Conservation (phyloP, 768 basidiomycete genomes). For the Artomyces pyxidatus region DNA sequence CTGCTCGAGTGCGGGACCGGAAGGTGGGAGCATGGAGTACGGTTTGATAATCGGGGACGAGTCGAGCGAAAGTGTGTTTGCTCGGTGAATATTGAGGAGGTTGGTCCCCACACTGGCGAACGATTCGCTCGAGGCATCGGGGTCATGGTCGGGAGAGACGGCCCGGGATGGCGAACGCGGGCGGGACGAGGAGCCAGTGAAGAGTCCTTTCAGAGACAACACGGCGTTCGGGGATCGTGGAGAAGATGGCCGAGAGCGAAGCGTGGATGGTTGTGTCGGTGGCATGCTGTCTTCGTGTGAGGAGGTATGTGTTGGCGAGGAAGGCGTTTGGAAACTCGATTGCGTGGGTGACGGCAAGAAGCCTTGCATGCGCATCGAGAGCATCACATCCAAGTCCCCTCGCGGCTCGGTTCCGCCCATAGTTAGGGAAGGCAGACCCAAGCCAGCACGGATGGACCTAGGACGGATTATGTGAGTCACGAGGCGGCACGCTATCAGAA, state of each 20-base stretch:
- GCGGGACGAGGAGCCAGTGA: conserved; percentile 36
- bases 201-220: conserved; percentile 53
- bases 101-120: conserved; percentile 49
- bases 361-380: conserved; percentile 70
- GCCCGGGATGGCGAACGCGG: conserved; percentile 49
- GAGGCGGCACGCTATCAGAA: background rate
- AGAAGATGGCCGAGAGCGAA: conserved; percentile 18
- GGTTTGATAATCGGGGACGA: conserved; percentile 19
- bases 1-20: conserved; percentile 6
- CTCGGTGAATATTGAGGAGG: conserved; percentile 43
- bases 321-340: conserved; percentile 9
- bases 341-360: conserved; percentile 31
- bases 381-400: conserved; percentile 79
- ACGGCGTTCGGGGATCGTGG: conserved; percentile 29
- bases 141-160: conserved; percentile 22
- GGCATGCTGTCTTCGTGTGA: background rate
- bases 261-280: conserved; percentile 20
- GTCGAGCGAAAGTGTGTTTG: conserved; percentile 19
- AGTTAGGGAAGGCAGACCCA: conserved; percentile 38
- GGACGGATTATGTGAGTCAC: conserved; percentile 5
- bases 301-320: background rate
- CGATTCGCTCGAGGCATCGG: conserved; percentile 39
- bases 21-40: conserved; percentile 13
- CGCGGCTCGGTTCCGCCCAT: conserved; percentile 49
- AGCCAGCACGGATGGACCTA: conserved; percentile 64